Percentiles rank a stretch among this genome's conserved stretches.
These are phyloP conservation scores for Sugiyamaella sp. DNA, from an alignment of 1,139 yeast species.

Conservation along the genomic window DNA sequence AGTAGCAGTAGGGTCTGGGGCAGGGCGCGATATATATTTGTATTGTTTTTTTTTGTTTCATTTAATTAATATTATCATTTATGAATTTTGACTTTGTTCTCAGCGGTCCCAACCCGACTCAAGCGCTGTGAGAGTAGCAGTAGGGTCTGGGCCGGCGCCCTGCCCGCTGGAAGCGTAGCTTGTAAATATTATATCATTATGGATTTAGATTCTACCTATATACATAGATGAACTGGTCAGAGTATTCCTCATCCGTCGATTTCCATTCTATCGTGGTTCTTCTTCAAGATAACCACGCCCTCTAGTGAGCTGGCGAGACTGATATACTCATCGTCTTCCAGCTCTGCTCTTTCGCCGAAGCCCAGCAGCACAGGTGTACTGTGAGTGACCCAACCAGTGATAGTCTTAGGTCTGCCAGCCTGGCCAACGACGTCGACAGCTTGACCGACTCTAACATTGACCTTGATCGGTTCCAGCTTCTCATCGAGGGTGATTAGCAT, in stretches of 20 bases:
- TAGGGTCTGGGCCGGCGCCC: neutral
- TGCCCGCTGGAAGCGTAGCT: too few relatives aligned
- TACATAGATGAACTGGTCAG: slow-evolving; percentile 2
- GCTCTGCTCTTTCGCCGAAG: slow-evolving; percentile 94
- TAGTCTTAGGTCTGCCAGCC: slow-evolving; percentile 98
- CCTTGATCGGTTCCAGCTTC: slow-evolving; percentile 84
- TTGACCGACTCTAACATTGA: slow-evolving; percentile 96
- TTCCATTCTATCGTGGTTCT: slow-evolving; percentile 86
- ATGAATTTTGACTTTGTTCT: neutral
- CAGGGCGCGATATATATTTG: slow-evolving; percentile 14
- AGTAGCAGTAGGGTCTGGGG: too few relatives aligned
- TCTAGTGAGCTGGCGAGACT: slow-evolving; percentile 82
- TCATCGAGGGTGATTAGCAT: slow-evolving; percentile 93
- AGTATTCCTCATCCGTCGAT: slow-evolving; percentile 48
- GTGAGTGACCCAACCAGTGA: slow-evolving; percentile 99
- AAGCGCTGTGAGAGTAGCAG: too few relatives aligned
- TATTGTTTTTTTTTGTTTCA: slow-evolving; percentile 10
- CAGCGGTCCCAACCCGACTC: too few relatives aligned
- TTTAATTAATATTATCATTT: slow-evolving; percentile 4
- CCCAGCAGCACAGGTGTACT: slow-evolving; percentile 94
- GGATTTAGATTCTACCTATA: slow-evolving; percentile 1
- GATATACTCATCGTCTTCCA: slow-evolving; percentile 92
- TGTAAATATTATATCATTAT: too few relatives aligned
- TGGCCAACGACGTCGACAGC: slow-evolving; percentile 99
- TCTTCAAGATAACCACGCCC: slow-evolving; percentile 89